Conservation (phyloP, 2,329 filamentous ascomycete genomes). For the Pestalotiopsis sp. region DNA sequence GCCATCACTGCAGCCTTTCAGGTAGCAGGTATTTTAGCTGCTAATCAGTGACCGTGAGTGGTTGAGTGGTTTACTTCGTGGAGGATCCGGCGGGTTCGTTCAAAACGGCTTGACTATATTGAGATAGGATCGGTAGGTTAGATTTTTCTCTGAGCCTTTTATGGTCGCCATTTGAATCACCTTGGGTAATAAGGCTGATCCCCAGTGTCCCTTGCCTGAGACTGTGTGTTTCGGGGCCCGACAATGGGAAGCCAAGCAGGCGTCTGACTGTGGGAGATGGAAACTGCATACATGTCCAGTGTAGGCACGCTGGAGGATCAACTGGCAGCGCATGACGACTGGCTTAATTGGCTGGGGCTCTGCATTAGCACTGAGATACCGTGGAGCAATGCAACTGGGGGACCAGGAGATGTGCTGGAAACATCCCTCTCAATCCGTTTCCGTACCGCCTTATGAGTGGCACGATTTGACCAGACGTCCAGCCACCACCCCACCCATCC, state of each 20-base stretch:
- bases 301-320: background rate
- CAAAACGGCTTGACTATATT: background rate
- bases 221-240: background rate
- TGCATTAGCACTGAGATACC: background rate
- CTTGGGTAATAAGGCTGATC: background rate
- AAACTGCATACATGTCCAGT: no score
- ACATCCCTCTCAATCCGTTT: background rate
- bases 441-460: background rate
- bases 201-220: background rate
- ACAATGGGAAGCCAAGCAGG: background rate
- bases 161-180: background rate
- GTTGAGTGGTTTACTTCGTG: background rate
- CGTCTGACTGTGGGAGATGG: no score
- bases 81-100: background rate
- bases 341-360: background rate
- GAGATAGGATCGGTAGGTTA: background rate
- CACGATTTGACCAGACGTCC: background rate
- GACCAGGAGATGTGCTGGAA: background rate
- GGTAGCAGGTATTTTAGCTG: background rate
- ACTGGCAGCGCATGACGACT: background rate
- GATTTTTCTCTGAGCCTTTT: background rate
- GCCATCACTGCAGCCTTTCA: background rate
- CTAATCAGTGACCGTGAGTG: background rate
- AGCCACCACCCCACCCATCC: background rate
- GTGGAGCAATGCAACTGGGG: background rate